These are phyloP conservation scores for Xylaria nigripes DNA, from an alignment of 495 filamentous ascomycete species.

Conservation along the genomic window DNA sequence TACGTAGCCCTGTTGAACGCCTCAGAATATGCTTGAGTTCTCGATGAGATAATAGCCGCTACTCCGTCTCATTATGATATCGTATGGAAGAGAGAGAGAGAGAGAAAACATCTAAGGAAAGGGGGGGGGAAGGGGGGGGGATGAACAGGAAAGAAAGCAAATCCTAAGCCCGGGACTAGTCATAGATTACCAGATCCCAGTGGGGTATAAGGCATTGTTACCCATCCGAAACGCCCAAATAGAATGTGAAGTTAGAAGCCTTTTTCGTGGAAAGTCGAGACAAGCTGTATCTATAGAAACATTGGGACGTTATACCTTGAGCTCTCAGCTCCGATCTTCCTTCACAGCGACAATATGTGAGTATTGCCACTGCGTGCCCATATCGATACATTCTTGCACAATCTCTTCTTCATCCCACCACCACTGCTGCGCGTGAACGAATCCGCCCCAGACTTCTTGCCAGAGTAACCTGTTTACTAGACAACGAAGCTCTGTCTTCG, in stretches of 20 bases:
- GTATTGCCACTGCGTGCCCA: conserved; percentile 42
- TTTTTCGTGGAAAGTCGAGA: no score
- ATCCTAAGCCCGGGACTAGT: conserved; percentile 12
- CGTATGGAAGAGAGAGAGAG: background rate
- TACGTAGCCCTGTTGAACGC: background rate
- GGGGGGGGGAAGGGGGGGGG: background rate
- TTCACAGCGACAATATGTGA: conserved; percentile 39
- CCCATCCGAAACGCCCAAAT: conserved; percentile 12
- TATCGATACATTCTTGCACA: conserved; percentile 37
- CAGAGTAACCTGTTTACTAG: conserved; percentile 34
- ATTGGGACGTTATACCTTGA: background rate
- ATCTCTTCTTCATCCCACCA: conserved; percentile 46
- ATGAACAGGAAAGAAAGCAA: conserved; percentile 9
- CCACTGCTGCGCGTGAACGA: conserved; percentile 35
- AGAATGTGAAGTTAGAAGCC: conserved; percentile 5
- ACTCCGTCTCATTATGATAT: background rate
- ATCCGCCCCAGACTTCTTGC: conserved; percentile 40
- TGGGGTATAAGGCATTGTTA: conserved; percentile 9
- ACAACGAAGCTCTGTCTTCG: conserved; percentile 29
- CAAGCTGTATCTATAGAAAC: no score
- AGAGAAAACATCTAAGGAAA: background rate
- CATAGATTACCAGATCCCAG: conserved; percentile 5
- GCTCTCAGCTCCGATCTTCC: background rate
- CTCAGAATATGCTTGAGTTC: background rate
- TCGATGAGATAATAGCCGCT: background rate